Base-by-base conservation (phyloP, 306 rosid species). In the Fragaria ananassa region DNA sequence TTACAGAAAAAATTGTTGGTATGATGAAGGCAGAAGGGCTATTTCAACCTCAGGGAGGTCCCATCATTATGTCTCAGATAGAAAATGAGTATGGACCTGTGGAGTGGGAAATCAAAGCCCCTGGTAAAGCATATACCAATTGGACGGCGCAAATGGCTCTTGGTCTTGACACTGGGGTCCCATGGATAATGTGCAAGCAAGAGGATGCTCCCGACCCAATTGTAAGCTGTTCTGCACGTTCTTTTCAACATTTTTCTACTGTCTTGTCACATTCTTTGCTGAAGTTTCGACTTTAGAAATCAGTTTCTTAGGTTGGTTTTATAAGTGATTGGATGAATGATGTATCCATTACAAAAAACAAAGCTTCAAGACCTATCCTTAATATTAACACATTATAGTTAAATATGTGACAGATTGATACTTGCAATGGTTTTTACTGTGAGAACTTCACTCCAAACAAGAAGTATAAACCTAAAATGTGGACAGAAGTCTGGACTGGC, bases 171-270 rank as follows among this genome's bases (percentile, higher is more conserved):
- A 95, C 99, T 23, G 99, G 97, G 0, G 99, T 89, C 1, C 99
- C 99, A 4, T 95, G 99, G 99, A 79, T 95, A 72, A 95, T 95
- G 99, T 95, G 99, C 89, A 95, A 95, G 87, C 99, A 92, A 89
- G 85, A 91, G 49, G 99, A 95, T 79, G 96, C 99, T 78, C 99
- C 99, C 23, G 97, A 89, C 63, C 99, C 99, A 17, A 61, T 89
- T 71, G 99, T 95, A 88, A 87, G 88, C 69, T 49, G 23, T 54
- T 68, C 6, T 34, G 34, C 19, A 13, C 27, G 3, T 29, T 50
- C 47, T 71, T 69, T 70, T 37, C 21, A 37, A 17, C 13, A 72
- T 62, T 74, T 63, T 53, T 13, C 18, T 6, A 34, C 68, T 31
- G 11, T 29, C 12, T 31, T 49, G 68, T 83, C 74, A 37, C 61